Conservation (phyloP, 1,284 basidiomycete species). For the Schizophyllum amplum region DNA sequence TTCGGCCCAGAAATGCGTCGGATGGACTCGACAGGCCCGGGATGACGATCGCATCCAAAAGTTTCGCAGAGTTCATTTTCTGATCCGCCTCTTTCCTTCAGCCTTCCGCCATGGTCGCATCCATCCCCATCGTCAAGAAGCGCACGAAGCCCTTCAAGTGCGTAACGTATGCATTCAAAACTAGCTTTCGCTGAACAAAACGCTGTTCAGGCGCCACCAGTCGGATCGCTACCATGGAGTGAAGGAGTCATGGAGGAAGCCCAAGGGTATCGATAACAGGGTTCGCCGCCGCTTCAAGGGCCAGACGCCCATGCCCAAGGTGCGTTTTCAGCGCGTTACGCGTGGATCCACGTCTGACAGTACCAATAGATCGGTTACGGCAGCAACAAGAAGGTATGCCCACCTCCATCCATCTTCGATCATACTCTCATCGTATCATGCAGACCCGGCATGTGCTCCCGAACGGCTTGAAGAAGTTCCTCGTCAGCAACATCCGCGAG, state of each 20-base stretch:
- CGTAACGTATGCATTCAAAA: conserved; percentile 21
- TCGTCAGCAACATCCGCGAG: conserved; percentile 88
- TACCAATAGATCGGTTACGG: conserved; percentile 67
- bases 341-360: conserved; percentile 2
- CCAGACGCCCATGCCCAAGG: conserved; percentile 91
- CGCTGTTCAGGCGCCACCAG: conserved; percentile 81
- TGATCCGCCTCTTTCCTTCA: too few species aligned
- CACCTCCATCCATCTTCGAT: not conserved
- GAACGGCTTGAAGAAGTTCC: conserved; percentile 89
- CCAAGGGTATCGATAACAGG: conserved; percentile 96
- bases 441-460: conserved; percentile 90
- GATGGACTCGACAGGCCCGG: too few species aligned
- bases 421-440: not conserved
- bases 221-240: conserved; percentile 93
- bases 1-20: too few species aligned
- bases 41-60: too few species aligned
- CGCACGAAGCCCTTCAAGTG: conserved; percentile 93
- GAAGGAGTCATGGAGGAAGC: conserved; percentile 97
- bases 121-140: conserved; percentile 93
- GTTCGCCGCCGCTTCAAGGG: conserved; percentile 96
- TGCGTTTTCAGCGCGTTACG: conserved; percentile 24
- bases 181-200: conserved; percentile 13
- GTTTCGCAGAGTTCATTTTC: too few species aligned
- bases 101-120: conserved; percentile 59
- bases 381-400: conserved; percentile 66